Conservation (phyloP, 768 basidiomycete species). For the Roridomyces roridus region DNA sequence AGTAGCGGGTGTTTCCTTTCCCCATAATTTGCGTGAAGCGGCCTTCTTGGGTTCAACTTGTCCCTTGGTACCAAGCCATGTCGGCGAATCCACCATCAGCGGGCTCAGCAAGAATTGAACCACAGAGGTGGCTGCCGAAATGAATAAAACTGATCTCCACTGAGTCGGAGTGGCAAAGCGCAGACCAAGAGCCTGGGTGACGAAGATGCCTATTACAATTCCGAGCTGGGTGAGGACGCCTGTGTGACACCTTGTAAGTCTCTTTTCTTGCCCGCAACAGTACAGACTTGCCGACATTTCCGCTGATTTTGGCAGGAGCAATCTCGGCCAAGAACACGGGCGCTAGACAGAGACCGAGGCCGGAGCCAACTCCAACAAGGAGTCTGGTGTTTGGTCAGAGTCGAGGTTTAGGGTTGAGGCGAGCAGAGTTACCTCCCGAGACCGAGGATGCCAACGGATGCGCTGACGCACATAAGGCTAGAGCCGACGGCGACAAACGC, state of each 20-base stretch:
- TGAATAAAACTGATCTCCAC: constrained; percentile 76
- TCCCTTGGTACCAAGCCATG: constrained; percentile 63
- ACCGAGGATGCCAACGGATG: constrained; percentile 58
- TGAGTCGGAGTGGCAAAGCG: constrained; percentile 67
- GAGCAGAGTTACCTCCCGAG: constrained; percentile 75
- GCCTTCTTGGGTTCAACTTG: constrained; percentile 55
- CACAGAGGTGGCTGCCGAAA: constrained; percentile 62
- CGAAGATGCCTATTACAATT: constrained; percentile 86
- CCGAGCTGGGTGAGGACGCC: constrained; percentile 83
- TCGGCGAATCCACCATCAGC: constrained; percentile 72
- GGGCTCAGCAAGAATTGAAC: constrained; percentile 62
- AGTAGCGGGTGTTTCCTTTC: constrained; percentile 30
- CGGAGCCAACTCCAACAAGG: constrained; percentile 73
- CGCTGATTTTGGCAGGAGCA: constrained; percentile 76
- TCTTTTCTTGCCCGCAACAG: neutral
- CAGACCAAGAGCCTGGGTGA: constrained; percentile 82
- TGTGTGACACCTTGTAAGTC: constrained; percentile 32
- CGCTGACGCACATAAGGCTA: constrained; percentile 67
- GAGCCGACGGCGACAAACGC: constrained; percentile 63
- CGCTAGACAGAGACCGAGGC: constrained; percentile 77
- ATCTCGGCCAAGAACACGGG: constrained; percentile 90
- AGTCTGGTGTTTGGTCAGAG: constrained; percentile 45
- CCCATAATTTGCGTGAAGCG: constrained; percentile 62
- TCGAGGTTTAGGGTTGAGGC: neutral
- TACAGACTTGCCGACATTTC: constrained; percentile 64